phyloP scores from a whole-genome alignment of 441 rosid genomes.

The California macrophylla region DNA sequence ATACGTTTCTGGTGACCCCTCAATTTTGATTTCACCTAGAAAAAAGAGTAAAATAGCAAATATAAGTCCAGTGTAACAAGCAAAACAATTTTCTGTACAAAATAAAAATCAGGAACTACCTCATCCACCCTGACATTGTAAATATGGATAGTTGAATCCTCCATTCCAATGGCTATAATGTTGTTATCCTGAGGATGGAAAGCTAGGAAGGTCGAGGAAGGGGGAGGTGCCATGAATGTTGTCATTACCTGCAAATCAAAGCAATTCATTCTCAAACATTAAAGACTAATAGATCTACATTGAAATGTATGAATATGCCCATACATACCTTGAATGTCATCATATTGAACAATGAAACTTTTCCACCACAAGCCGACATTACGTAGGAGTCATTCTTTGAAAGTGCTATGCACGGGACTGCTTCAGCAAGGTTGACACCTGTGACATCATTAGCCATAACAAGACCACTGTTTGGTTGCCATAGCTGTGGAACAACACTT shows the following conservation, averaged over 20 bases:
- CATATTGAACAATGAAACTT: constrained; percentile 71
- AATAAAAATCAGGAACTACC: constrained; percentile 32
- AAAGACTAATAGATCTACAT: constrained; percentile 4
- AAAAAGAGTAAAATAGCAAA: constrained; percentile 20
- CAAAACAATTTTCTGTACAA: neutral
- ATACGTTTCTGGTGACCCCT: constrained; percentile 87
- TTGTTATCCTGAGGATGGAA: constrained; percentile 89
- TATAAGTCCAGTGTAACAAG: constrained; percentile 6
- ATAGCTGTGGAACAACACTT: constrained; percentile 47
- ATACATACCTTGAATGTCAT: constrained; percentile 65
- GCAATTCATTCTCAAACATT: constrained; percentile 5
- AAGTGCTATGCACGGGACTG: constrained; percentile 72
- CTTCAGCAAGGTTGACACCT: constrained; percentile 58
- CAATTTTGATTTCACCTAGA: constrained; percentile 73
- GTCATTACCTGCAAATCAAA: constrained; percentile 63
- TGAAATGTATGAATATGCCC: constrained; percentile 18
- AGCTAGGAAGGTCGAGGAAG: constrained; percentile 79
- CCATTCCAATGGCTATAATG: constrained; percentile 89
- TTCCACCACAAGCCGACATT: constrained; percentile 79
- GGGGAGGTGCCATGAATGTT: constrained; percentile 80
- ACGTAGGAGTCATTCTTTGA: constrained; percentile 83
- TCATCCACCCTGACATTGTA: constrained; percentile 83
- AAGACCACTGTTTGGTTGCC: constrained; percentile 72
- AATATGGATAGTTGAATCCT: constrained; percentile 81
- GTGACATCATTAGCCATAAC: constrained; percentile 60